These are phyloP conservation scores for Pseudofabraea citricarpa DNA, from an alignment of 2,329 filamentous ascomycete genomes.

Conservation along the genomic window DNA sequence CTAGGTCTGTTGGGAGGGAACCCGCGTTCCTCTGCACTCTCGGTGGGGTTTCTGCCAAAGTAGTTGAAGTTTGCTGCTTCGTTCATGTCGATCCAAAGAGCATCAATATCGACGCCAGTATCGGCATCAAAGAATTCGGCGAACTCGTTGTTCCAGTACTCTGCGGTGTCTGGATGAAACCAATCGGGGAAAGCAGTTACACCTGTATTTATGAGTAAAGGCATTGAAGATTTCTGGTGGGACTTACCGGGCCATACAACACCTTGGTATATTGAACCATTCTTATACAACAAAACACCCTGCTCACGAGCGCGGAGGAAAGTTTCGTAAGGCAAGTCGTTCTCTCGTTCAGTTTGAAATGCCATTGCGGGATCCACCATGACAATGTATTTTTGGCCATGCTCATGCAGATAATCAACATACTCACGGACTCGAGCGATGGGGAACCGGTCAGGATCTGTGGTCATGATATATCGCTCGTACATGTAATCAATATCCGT, in stretches of 20 bases:
- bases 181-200: slow-evolving; percentile 71
- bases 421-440: slow-evolving; percentile 58
- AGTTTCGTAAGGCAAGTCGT: slow-evolving; percentile 45
- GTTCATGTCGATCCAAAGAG: slow-evolving; percentile 72
- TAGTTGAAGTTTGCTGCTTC: slow-evolving; percentile 48
- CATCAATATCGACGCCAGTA: slow-evolving; percentile 69
- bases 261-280: slow-evolving; percentile 54
- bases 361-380: slow-evolving; percentile 71
- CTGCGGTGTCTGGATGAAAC: slow-evolving; percentile 60
- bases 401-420: slow-evolving; percentile 59
- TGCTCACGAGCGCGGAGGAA: slow-evolving; percentile 47
- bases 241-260: slow-evolving; percentile 83
- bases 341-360: too few species aligned
- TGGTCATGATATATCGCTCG: slow-evolving; percentile 51
- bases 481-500: slow-evolving; percentile 62
- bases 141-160: slow-evolving; percentile 70
- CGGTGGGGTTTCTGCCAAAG: slow-evolving; percentile 44
- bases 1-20: slow-evolving; percentile 59
- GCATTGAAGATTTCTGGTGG: too few species aligned
- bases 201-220: too few species aligned
- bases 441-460: slow-evolving; percentile 60
- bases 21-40: slow-evolving; percentile 32
- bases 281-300: slow-evolving; percentile 43
- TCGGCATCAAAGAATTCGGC: slow-evolving; percentile 56
- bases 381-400: slow-evolving; percentile 66